Evolutionary conservation across 2,329 filamentous ascomycete species (phyloP).

Genomic region (Mollisia scopiformis): DNA sequence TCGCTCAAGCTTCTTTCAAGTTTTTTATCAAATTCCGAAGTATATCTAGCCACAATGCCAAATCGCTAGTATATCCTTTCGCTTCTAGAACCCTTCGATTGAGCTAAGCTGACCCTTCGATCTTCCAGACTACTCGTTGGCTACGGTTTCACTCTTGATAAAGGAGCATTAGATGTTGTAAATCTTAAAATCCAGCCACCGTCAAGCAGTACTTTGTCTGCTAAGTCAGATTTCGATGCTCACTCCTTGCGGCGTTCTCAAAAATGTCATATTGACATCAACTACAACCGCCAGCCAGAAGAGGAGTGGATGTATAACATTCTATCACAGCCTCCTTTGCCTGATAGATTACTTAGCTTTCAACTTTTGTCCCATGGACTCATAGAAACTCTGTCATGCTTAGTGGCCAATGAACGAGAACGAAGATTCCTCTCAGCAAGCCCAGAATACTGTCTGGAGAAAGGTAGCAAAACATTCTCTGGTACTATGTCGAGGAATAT

Average conservation of each 20-base stretch:
- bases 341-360: conserved; percentile 10
- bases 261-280: conserved; percentile 18
- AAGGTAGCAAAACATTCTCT: conserved; percentile 10
- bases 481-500: conserved; percentile 23
- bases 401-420: conserved; percentile 31
- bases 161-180: background rate
- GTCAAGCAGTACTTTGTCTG: too few species aligned
- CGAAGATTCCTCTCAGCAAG: conserved; percentile 17
- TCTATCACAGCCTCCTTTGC: background rate
- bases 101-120: too few species aligned
- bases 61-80: too few species aligned
- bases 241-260: conserved; percentile 27
- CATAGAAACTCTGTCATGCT: conserved; percentile 31
- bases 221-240: background rate
- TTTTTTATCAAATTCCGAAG: conserved; percentile 7
- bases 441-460: conserved; percentile 24
- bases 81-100: too few species aligned
- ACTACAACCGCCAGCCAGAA: conserved; percentile 5
- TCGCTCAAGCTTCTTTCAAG: too few species aligned
- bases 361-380: conserved; percentile 29
- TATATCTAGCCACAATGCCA: too few species aligned
- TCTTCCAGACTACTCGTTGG: conserved; percentile 8
- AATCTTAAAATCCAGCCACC: background rate
- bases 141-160: background rate
- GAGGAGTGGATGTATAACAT: conserved; percentile 34